phyloP scores from a whole-genome alignment of 305 asterid genomes.

The Lippia alba region DNA sequence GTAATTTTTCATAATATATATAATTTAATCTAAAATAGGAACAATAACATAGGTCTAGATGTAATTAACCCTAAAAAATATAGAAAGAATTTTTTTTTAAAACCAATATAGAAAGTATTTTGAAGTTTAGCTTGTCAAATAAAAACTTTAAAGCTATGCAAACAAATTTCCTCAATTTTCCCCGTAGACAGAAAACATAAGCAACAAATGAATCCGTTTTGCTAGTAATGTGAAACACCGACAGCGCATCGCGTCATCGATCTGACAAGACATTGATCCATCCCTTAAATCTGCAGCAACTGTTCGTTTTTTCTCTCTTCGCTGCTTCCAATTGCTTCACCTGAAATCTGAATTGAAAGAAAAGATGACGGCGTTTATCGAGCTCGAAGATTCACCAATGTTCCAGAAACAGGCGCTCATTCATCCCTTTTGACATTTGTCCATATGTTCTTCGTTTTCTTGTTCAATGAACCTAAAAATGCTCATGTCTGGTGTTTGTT shows the following conservation, averaged over 20 bases:
- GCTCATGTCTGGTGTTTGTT: neutral
- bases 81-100: neutral
- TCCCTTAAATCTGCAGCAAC: constrained; percentile 21
- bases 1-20: neutral
- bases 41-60: no score
- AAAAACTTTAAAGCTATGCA: neutral
- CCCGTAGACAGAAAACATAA: neutral
- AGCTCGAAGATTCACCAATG: constrained; percentile 97
- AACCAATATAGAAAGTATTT: no score
- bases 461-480: neutral
- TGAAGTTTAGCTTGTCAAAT: no score
- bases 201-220: no score
- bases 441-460: neutral
- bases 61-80: no score
- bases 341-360: constrained; percentile 19
- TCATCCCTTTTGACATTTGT: neutral
- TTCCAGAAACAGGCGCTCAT: constrained; percentile 79
- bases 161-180: neutral
- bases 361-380: constrained; percentile 77
- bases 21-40: no score
- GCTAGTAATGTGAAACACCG: neutral
- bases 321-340: constrained; percentile 31
- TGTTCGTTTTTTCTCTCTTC: constrained; percentile 9
- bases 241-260: constrained; percentile 34
- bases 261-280: neutral